These are phyloP conservation scores for Colletotrichum tanaceti DNA, from an alignment of 2,329 filamentous ascomycete genomes.

Conservation along the genomic window DNA sequence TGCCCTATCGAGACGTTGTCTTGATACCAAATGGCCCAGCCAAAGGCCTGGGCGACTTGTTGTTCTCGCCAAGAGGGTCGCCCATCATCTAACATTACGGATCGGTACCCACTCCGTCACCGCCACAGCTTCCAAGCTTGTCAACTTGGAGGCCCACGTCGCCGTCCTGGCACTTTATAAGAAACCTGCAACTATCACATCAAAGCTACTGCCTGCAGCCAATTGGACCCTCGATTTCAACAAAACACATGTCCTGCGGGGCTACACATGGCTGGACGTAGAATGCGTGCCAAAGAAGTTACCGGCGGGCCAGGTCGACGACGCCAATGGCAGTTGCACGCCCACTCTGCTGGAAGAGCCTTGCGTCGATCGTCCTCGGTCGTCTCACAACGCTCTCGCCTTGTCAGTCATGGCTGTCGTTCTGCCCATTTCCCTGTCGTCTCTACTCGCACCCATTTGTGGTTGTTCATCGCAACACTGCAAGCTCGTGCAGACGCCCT, in stretches of 20 bases:
- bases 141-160: constrained; percentile 3
- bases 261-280: constrained; percentile 18
- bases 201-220: constrained; percentile 20
- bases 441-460: constrained; percentile 8
- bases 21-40: background rate
- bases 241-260: constrained; percentile 22
- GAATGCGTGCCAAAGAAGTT: background rate
- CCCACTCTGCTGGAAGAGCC: constrained; percentile 18
- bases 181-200: constrained; percentile 24
- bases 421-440: constrained; percentile 10
- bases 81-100: constrained; percentile 36
- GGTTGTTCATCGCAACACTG: constrained; percentile 34
- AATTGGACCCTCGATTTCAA: constrained; percentile 26
- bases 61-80: background rate
- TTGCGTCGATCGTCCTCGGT: constrained; percentile 31
- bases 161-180: constrained; percentile 29
- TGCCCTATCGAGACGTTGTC: background rate
- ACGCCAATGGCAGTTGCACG: background rate
- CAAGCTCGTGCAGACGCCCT: constrained; percentile 7
- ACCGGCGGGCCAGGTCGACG: background rate
- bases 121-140: constrained; percentile 24
- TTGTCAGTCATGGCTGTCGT: background rate
- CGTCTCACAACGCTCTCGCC: background rate
- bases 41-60: constrained; percentile 20
- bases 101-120: constrained; percentile 23